Base-by-base conservation (phyloP, 2,329 filamentous ascomycete genomes). In the Talaromyces sp. region DNA sequence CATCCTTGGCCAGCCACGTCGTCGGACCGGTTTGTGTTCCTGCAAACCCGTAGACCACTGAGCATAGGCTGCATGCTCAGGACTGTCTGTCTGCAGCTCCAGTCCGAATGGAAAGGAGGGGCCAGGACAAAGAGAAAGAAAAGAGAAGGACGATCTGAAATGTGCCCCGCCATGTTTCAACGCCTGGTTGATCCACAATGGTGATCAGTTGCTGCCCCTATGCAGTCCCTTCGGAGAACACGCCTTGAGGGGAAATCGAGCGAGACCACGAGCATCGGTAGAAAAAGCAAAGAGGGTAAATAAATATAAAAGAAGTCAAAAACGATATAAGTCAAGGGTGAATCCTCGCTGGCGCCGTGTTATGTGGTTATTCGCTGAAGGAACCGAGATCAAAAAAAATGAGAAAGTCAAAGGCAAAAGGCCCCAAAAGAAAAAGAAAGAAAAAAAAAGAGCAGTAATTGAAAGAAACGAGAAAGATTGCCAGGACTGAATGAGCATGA, bases 1-100 rank as follows among this genome's bases (percentile, higher is more conserved):
- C 55, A 54, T 58, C 56, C 46, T 61, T 54, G 57, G 54, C 54
- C 49, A 61, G 52, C 45, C 48, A 52, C 47, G 47, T 63, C 47
- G 44, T 54, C 51, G 60, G 49, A 48, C 42, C 41, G 46, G 45
- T 29, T 55, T 48, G 49, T 30, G 41, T 37, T 48, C 47, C 48
- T 49, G 47, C 42, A 52, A 47, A 46, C 17, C 16, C 33, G 20
- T 44, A 40, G 30, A 33, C 32, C 16, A 29, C 40, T 24, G 17
- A 45, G 36, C 11, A 37, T 27, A 33, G 30, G 43, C n/a, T n/a
- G n/a, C n/a, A 32, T 36, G 22, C 27, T 17, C 33, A n/a, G 45
- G 41, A 27, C 45, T 16, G 32, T 30, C 41, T 16, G 35, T 45
- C 37, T 61, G 56, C 56, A 61, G 45, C 20, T 17, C 27, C 33